Base-by-base conservation (phyloP, 345 rosid species). In the Diplotaxis tenuifolia region DNA sequence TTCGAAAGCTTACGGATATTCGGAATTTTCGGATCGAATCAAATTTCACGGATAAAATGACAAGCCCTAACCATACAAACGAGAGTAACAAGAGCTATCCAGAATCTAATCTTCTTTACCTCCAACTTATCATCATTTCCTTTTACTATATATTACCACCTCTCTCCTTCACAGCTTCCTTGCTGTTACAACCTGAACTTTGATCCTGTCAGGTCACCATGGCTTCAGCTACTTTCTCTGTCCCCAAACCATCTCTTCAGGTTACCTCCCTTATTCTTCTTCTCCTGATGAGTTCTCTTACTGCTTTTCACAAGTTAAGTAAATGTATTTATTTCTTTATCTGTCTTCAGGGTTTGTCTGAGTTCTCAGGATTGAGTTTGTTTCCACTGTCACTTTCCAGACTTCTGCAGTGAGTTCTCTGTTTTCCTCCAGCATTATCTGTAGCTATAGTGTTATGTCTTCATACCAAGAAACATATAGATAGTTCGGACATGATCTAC, bases 151-250 rank as follows among this genome's bases (percentile, higher is more conserved):
- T 62, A 50, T 57, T 62, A 68, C 29, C 20, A 76, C 10, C 1
- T 76, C 68, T 20, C 20, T 62, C 4, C 60, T 45, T 62, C 75
- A 53, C 20, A 7, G 4, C 45, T 40, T 40, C 7, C 52, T 50
- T 65, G 67, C 38, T 68, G 69, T 12, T 68, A 19, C 79, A 60
- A 67, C 34, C 68, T 53, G 49, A 59, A 62, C 55, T 53, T 54
- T 15, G 23, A 20, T 61, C 57, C 68, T 38, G 15, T 54, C 72
- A 54, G 2, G 65, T 65, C 67, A 54, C 76, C 62, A 91, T 91
- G 96, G 96, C 97, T 79, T 90, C 90, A 80, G 89, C 90, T 85
- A 79, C 96, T 78, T 71, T 90, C 71, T 82, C 89, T 74, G 89
- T 89, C 27, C 85, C 96, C 88, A 93, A 87, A 82, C 89, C 96